phyloP scores from a whole-genome alignment of 2,329 filamentous ascomycete genomes.

The Pyrenophora graminea region DNA sequence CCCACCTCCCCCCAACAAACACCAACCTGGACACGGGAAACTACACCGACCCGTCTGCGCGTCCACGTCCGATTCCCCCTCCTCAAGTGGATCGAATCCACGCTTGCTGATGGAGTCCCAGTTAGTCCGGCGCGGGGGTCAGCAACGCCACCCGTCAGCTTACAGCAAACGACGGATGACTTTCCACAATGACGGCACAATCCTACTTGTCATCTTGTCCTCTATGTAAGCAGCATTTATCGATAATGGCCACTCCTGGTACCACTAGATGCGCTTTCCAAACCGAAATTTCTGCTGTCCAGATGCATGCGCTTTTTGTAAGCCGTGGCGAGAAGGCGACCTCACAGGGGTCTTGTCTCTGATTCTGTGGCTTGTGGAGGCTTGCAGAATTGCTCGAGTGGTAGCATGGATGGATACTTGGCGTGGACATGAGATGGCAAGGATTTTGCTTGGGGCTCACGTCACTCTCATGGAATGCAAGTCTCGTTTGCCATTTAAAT shows the following conservation, averaged over 20 bases:
- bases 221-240: background rate
- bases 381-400: too few relatives aligned
- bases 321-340: too few relatives aligned
- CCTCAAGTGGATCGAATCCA: too few relatives aligned
- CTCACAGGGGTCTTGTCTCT: too few relatives aligned
- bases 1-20: background rate
- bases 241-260: background rate
- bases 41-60: background rate
- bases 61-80: background rate
- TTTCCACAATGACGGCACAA: background rate
- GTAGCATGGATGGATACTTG: too few relatives aligned
- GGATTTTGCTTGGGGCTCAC: too few relatives aligned
- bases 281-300: too few relatives aligned
- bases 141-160: constrained; percentile 3
- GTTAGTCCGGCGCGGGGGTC: background rate
- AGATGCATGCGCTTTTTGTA: too few relatives aligned
- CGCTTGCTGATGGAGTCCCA: background rate
- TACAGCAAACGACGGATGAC: background rate
- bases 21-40: background rate
- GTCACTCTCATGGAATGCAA: too few relatives aligned
- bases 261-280: background rate
- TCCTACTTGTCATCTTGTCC: background rate
- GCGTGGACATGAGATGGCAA: too few relatives aligned
- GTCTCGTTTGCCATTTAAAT: too few relatives aligned
- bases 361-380: too few relatives aligned